Conservation (phyloP, 805 yeast genomes). For the Cyberlindnera euphorbiae region DNA sequence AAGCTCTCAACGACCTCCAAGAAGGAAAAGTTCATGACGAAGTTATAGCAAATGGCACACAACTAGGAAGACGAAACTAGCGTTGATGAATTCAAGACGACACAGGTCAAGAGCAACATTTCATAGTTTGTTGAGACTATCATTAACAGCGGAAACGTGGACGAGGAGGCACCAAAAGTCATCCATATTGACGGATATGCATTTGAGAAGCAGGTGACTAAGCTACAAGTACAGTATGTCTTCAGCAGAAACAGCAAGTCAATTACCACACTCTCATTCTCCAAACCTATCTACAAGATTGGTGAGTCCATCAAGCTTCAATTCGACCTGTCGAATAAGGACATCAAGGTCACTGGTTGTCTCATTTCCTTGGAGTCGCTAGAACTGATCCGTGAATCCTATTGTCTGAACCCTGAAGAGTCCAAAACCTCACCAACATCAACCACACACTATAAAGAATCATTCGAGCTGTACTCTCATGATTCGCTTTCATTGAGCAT, state of each 20-base stretch:
- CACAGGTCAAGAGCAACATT: constrained; percentile 15
- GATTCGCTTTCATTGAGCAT: constrained; percentile 27
- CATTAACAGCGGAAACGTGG: constrained; percentile 3
- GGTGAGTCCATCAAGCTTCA: constrained; percentile 42
- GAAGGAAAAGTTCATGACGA: constrained; percentile 23
- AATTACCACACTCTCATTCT: constrained; percentile 35
- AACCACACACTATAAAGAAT: constrained; percentile 27
- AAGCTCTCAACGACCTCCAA: constrained; percentile 10
- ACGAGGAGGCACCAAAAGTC: constrained; percentile 8
- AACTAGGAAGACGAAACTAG: constrained; percentile 1
- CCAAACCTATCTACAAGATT: constrained; percentile 37
- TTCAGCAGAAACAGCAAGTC: constrained; percentile 38
- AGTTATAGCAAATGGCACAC: constrained; percentile 16
- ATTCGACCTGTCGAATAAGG: constrained; percentile 28
- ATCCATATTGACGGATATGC: constrained; percentile 14
- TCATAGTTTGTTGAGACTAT: constrained; percentile 12
- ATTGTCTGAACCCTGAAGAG: constrained; percentile 14
- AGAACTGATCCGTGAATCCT: constrained; percentile 32
- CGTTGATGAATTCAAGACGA: constrained; percentile 14
- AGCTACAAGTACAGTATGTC: constrained; percentile 31
- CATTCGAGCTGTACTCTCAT: constrained; percentile 28
- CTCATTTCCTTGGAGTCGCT: constrained; percentile 31
- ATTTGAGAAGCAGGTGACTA: constrained; percentile 20
- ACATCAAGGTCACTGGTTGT: constrained; percentile 34
- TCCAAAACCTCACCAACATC: constrained; percentile 7